Evolutionary conservation across 2,329 filamentous ascomycete genomes (phyloP), one percentile per base, ranked within the genome.

Genomic region (Cercospora nicotianae): DNA sequence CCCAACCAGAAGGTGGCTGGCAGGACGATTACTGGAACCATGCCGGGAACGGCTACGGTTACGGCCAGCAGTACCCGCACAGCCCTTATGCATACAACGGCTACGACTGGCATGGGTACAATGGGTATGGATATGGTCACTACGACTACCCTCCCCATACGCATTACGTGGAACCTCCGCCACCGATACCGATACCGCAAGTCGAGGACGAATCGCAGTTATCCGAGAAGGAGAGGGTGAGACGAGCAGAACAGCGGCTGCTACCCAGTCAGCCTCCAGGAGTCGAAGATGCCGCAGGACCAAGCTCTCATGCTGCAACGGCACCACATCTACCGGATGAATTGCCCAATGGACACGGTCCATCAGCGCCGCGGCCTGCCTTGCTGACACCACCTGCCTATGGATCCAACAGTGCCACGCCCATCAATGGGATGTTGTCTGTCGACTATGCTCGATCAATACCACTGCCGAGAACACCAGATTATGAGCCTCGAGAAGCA

Each of bases 181-280:
- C 73, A 20, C 59, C 70, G 6, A 71, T 79, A 9, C 76, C 77
- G 5, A 86, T 87, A 4, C 89, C 90, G n/a, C 82, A 86, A 31
- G 73, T 89, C 18, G 81, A 83, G 10, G 81, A 85, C 12, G 88
- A 92, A 65, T 86, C 86, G 68, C 84, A 82, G 4, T 81, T 93
- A 33, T 88, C 90, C 12, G 95, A 98, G 71, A 97, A 97, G 79
- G 90, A 96, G 68, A 89, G 90, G 60, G 81, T 95, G 67, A 87
- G 90, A 58, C 87, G 87, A 67, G 93, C 92, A 48, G 94, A 97
- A 80, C 87, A 90, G 72, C 87, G 89, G 58, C 81, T 97, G 5
- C 80, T 97, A 23, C 94, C 94, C 2, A 97, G 93, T 75, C 89
- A 89, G 74, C 94, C 92, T 13, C 86, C 91, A 12, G 83, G 67